phyloP scores from a whole-genome alignment of 371 early-diverging fungal genomes.

The Actinomucor elegans region DNA sequence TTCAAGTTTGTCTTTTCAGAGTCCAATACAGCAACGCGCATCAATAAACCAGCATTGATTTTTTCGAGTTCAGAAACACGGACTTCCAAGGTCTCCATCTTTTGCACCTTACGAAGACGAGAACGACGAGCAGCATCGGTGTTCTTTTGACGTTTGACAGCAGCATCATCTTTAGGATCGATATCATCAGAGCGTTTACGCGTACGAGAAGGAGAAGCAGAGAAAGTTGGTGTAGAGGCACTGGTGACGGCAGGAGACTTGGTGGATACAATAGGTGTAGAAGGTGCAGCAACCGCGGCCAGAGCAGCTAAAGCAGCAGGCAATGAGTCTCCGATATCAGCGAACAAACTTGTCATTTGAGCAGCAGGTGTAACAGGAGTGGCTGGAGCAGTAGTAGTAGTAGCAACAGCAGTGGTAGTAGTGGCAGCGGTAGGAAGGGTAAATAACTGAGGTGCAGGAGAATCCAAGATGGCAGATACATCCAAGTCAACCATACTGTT shows the following conservation, averaged over 20 bases:
- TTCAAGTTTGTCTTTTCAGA: slow-evolving; percentile 60
- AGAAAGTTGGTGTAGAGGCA: slow-evolving; percentile 25
- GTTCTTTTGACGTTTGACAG: slow-evolving; percentile 70
- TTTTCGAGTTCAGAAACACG: slow-evolving; percentile 74
- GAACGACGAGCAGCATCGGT: slow-evolving; percentile 93
- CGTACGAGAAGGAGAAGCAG: slow-evolving; percentile 11
- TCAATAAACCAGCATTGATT: slow-evolving; percentile 63
- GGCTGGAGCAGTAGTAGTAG: slow-evolving; percentile 8
- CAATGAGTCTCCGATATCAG: slow-evolving; percentile 25
- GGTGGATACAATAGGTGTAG: slow-evolving; percentile 2
- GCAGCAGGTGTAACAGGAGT: neutral
- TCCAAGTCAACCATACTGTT: slow-evolving; percentile 14
- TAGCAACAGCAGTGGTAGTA: neutral
- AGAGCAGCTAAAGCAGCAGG: slow-evolving; percentile 32
- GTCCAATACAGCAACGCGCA: slow-evolving; percentile 71
- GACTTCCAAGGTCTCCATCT: slow-evolving; percentile 76
- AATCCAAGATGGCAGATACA: slow-evolving; percentile 28
- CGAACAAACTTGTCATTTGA: slow-evolving; percentile 19
- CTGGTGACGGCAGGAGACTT: slow-evolving; percentile 21
- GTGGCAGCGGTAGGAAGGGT: neutral
- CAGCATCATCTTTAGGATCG: slow-evolving; percentile 38
- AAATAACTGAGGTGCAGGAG: slow-evolving; percentile 12
- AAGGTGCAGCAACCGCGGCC: slow-evolving; percentile 21
- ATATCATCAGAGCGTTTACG: slow-evolving; percentile 10
- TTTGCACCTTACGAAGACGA: slow-evolving; percentile 79